Conservation (phyloP, 345 rosid genomes). For the Firmiana major region DNA sequence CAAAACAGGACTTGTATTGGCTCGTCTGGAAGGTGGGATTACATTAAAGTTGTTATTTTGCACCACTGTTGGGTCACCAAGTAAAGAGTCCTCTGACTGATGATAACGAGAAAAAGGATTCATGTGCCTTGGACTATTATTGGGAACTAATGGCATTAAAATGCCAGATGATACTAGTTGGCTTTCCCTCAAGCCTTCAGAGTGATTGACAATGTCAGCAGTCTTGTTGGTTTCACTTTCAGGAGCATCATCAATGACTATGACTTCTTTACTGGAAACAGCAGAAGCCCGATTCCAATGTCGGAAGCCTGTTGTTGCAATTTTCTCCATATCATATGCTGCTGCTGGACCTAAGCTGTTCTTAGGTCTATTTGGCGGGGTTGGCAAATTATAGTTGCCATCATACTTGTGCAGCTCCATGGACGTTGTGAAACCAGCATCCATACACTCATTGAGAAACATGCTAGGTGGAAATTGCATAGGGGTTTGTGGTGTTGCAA, state of each 20-base stretch:
- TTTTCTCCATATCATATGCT: conserved; percentile 11
- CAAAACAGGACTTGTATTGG: conserved; percentile 31
- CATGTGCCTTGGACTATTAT: conserved; percentile 21
- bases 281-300: conserved; percentile 23
- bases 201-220: conserved; percentile 18
- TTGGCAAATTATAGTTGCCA: conserved; percentile 21
- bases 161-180: conserved; percentile 25
- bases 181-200: conserved; percentile 23
- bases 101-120: conserved; percentile 33
- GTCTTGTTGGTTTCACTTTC: conserved; percentile 27
- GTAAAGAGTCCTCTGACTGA: conserved; percentile 23
- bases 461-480: conserved; percentile 28
- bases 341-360: conserved; percentile 22
- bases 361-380: conserved; percentile 20
- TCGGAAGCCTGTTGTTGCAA: conserved; percentile 14
- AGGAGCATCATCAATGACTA: conserved; percentile 49
- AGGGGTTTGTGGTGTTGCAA: conserved; percentile 22
- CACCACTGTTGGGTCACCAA: conserved; percentile 18
- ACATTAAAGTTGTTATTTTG: conserved; percentile 19
- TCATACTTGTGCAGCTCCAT: conserved; percentile 27
- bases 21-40: conserved; percentile 26
- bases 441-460: conserved; percentile 19
- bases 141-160: conserved; percentile 19
- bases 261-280: conserved; percentile 36
- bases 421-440: conserved; percentile 21